Base-by-base conservation (phyloP, 768 basidiomycete species). In the Terana coerulea region DNA sequence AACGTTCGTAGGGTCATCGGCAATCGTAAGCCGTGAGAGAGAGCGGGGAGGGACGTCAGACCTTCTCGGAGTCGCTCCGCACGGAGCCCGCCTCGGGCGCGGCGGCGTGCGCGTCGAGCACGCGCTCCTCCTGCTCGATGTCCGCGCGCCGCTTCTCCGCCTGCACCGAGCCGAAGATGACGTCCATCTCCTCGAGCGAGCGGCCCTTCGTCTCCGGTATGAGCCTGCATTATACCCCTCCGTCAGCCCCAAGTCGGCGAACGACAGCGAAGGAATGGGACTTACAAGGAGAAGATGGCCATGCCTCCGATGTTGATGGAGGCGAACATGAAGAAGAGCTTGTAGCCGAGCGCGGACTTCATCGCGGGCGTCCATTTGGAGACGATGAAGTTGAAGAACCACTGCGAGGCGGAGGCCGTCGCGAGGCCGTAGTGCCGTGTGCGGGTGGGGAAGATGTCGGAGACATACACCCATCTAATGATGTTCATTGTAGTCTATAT, bases 391-490 rank as follows among this genome's bases (percentile, higher is more conserved):
- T 86, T 90, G 77, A 78, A 91, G 8, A 93, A 67, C 90, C 90
- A 92, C 51, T 93, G 91, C 2, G 87, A 81, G 14, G 82, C 81
- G 51, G 85, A 84, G 0, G 85, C 91, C 4, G 81, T 68, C 0
- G 88, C 78, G 19, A 93, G 70, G 31, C 91, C 91, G 59, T 86
- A 91, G 59, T 90, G 86, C 51, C 91, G 74, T 14, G 90, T 91
- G 36, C 89, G 73, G 12, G 88, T 93, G 6, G 87, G 86, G 78
- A 93, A 93, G 59, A 94, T 91, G 64, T 94, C 91, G 5, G 88
- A 74, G 36, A 84, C 86, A 62, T 76, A 76, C 47, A 76, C 72
- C 74, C 69, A 67, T 19, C 56, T 60, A 30, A 9, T 14, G 33
- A 46, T 22, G 29, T 12, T 17, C n/a, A n/a, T n/a, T n/a, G n/a